A percentile compares a stretch with the other conserved stretches of the same genome.
These are phyloP conservation scores for Ophiostoma sp. DNA, from an alignment of 2,329 filamentous ascomycete species.

Conservation along the genomic window DNA sequence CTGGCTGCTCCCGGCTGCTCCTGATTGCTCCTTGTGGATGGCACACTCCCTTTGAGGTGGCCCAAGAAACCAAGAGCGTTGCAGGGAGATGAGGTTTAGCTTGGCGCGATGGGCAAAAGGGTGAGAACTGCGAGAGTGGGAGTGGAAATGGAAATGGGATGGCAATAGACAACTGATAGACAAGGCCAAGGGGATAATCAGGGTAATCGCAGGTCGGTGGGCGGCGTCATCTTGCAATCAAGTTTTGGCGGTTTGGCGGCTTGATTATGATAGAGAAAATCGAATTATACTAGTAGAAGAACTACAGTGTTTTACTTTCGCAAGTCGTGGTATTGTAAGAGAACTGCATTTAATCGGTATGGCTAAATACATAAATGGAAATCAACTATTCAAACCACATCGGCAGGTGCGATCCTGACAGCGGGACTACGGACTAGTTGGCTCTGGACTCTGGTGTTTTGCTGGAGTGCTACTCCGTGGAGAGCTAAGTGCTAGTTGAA, in stretches of 20 bases:
- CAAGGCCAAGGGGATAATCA: neutral
- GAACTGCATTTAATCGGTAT: no score
- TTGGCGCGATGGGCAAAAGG: neutral
- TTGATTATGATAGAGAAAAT: no score
- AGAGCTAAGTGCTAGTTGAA: slow-evolving; percentile 8
- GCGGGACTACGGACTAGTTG: neutral
- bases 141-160: neutral
- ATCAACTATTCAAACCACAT: neutral
- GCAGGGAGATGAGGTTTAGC: slow-evolving; percentile 7
- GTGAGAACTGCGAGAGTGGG: neutral
- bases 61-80: neutral
- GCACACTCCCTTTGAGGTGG: no score
- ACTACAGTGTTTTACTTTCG: no score
- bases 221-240: neutral
- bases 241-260: neutral
- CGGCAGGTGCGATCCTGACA: slow-evolving; percentile 1
- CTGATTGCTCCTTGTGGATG: neutral
- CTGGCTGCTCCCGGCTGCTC: neutral
- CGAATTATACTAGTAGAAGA: no score
- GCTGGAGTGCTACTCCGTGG: no score
- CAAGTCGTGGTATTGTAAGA: no score
- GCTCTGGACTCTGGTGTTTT: neutral
- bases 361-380: neutral
- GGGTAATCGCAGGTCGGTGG: neutral
- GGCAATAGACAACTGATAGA: neutral